Conservation (phyloP, 106 monocot genomes). For the Apostasia ramifera region DNA sequence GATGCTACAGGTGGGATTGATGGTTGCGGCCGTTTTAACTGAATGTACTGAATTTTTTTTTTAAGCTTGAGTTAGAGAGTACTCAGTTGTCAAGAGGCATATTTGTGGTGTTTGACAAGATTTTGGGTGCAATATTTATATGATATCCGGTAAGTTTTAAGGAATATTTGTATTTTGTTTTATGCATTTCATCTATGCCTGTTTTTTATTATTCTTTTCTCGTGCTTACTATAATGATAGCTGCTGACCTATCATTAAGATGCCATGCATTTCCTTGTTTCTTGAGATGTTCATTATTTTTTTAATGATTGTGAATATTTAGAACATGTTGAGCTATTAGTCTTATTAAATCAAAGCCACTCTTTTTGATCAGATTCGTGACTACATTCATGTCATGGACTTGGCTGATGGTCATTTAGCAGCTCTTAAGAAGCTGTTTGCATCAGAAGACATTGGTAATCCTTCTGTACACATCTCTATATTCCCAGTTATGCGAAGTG, state of each 20-base stretch:
- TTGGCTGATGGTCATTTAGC: constrained; percentile 83
- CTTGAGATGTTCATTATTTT: background rate
- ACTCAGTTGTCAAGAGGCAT: too few species aligned
- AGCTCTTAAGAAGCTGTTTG: constrained; percentile 65
- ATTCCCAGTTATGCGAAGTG: background rate
- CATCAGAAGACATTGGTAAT: constrained; percentile 13
- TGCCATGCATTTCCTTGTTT: background rate
- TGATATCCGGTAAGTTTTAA: too few species aligned
- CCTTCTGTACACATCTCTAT: background rate
- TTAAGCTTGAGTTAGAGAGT: too few species aligned
- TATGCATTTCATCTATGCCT: background rate
- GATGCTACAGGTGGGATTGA: too few species aligned
- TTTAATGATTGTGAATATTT: background rate
- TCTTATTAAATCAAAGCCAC: too few species aligned
- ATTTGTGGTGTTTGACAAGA: too few species aligned
- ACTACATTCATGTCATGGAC: constrained; percentile 66
- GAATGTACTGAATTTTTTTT: too few species aligned
- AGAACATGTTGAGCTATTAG: background rate
- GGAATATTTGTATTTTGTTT: background rate
- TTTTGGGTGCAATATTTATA: too few species aligned
- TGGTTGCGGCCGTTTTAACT: too few species aligned
- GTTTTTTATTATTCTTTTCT: background rate
- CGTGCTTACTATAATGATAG: background rate
- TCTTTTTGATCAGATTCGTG: constrained; percentile 29
- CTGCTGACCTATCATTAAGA: too few species aligned